Evolutionary conservation across 768 basidiomycete genomes (phyloP), one percentile per base, ranked within the genome.

Genomic region (Sarcodon sp.): DNA sequence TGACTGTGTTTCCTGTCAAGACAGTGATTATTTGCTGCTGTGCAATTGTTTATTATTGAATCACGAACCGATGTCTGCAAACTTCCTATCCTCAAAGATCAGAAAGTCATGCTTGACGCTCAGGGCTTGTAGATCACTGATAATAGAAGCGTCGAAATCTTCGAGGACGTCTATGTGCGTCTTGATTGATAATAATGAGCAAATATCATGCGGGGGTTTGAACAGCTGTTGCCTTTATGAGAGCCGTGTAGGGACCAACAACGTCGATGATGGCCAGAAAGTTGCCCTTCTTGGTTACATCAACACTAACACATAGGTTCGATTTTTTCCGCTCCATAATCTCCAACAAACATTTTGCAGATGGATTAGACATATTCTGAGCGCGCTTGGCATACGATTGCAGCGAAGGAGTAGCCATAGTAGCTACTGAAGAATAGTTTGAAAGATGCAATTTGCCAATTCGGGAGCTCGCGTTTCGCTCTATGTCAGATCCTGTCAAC

Each of bases 81-180:
- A 99, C 65, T 99, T 99, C 54, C 96, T 74, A 69, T 99, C 96
- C 68, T 98, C 96, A 56, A 98, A 99, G 56, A 97, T 92, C 46
- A 94, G 64, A 67, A 98, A 99, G 58, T 96, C 89, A 53, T 96
- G 80, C 61, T 86, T 83, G 43, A 65, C 58, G 58, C 83, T 81
- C 6, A 98, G 76, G 34, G 71, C 69, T 51, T 79, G 73, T 37
- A 99, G 71, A 39, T 73, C 70, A 37, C 77, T 69, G 48, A 93
- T 77, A 43, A 97, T 65, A 6, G 72, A 73, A 8, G 68, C 63
- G 41, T 91, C 79, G 62, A 91, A 98, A 66, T 98, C 92, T 55
- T 91, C 84, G 49, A 99, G 72, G 55, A 99, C 86, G 64, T 99
- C 96, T 54, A 97, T 76, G 59, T 99, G 96, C 0, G 96, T 98